Percentiles rank a stretch among this genome's conserved stretches.
These are phyloP conservation scores for Capronia epimyces DNA, from an alignment of 2,329 filamentous ascomycete genomes.

Conservation along the genomic window DNA sequence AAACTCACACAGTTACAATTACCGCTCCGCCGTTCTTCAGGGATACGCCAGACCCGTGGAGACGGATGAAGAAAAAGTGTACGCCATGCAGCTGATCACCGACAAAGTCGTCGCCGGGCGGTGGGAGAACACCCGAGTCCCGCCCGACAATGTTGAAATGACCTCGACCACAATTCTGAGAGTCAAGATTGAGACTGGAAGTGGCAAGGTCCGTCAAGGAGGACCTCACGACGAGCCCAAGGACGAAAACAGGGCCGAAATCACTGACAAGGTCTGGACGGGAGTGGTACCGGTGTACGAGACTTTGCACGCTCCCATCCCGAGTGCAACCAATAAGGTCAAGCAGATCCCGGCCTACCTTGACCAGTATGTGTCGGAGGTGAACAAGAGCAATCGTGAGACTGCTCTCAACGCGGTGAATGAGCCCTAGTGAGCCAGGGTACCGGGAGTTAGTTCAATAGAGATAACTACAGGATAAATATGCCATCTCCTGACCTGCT, in stretches of 20 bases:
- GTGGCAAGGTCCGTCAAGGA: constrained; percentile 67
- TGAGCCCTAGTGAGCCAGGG: constrained; percentile 8
- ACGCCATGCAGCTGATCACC: constrained; percentile 73
- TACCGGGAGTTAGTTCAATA: not conserved
- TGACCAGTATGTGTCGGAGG: constrained; percentile 46
- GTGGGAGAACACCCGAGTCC: constrained; percentile 64
- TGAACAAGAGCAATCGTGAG: constrained; percentile 36
- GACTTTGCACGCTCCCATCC: constrained; percentile 58
- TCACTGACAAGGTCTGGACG: constrained; percentile 52
- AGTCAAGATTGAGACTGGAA: constrained; percentile 64
- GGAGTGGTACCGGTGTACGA: constrained; percentile 62
- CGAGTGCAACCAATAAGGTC: constrained; percentile 55
- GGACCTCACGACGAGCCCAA: constrained; percentile 57
- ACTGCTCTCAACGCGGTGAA: constrained; percentile 21
- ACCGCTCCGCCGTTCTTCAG: constrained; percentile 72
- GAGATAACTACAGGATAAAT: too few relatives aligned
- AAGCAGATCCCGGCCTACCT: constrained; percentile 59
- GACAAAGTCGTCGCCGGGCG: constrained; percentile 64
- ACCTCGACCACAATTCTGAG: constrained; percentile 67
- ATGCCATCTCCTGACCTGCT: too few relatives aligned
- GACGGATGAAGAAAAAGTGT: constrained; percentile 64
- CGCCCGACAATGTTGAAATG: constrained; percentile 69
- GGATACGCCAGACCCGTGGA: constrained; percentile 66
- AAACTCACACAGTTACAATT: constrained; percentile 79
- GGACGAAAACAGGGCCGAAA: constrained; percentile 47